Base-by-base conservation (phyloP, 2,329 filamentous ascomycete genomes). In the Penicillium sp. region DNA sequence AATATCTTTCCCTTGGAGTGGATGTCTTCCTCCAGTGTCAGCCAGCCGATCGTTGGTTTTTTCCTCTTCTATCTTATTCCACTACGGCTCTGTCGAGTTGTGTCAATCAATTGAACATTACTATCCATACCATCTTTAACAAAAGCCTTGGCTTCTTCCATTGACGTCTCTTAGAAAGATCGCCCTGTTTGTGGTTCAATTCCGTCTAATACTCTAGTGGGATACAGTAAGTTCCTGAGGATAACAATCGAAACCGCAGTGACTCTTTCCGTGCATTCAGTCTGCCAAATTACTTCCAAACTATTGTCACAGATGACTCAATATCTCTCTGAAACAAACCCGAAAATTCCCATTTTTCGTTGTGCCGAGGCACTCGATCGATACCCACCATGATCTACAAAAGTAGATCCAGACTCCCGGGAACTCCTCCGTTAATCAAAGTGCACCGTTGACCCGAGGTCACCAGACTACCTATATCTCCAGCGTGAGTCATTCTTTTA, bases 1-100 rank as follows among this genome's bases (percentile, higher is more conserved):
- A 55, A 52, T 54, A 52, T 54, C 26, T 54, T 47, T 42, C 17
- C 38, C 26, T 17, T 38, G 21, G 47, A 49, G 47, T 49, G 47
- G 22, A 24, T 38, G 19, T 31, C 4, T 34, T 49, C 47, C 47
- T 44, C 40, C 41, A 19, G 7, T 45, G 21, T 19, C 47, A 15
- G 39, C 47, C 29, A 39, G 34, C 21, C 26, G 32, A 40, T 32
- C 47, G 32, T 17, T 31, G 29, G 48, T 34, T n/a, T 17, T 32
- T 41, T 31, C 10, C 9, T 17, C 37, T 39, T 24, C 13, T 31
- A 33, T 32, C 19, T 13, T 39, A 39, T 39, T 42, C 12, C 22
- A 42, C 32, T 28, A 31, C 41, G 12, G 15, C 41, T 44, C 41
- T 32, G 12, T 28, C 43, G 21, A 40, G 29, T 26, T 31, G 29